Evolutionary conservation across 2,329 filamentous ascomycete species (phyloP).

Genomic region (Penicillium freii): DNA sequence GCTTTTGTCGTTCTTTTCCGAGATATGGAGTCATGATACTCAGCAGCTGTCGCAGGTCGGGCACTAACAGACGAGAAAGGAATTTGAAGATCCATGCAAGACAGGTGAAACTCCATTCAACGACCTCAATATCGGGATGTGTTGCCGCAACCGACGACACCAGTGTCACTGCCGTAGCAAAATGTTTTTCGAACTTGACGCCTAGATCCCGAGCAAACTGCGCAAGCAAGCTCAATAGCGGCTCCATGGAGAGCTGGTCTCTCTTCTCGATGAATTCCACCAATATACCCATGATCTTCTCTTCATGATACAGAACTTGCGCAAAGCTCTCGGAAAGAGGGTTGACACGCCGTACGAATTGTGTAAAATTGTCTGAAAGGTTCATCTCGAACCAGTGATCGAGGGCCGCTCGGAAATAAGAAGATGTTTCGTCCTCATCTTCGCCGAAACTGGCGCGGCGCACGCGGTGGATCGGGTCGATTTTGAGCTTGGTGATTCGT

Average conservation of each 20-base stretch:
- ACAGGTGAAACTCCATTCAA: slow-evolving; percentile 95
- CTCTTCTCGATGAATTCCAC: slow-evolving; percentile 72
- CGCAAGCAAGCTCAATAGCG: slow-evolving; percentile 80
- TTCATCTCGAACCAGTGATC: slow-evolving; percentile 92
- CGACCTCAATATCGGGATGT: slow-evolving; percentile 77
- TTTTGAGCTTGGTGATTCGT: slow-evolving; percentile 85
- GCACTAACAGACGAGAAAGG: slow-evolving; percentile 79
- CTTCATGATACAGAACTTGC: slow-evolving; percentile 87
- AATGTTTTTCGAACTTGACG: slow-evolving; percentile 82
- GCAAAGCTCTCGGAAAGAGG: slow-evolving; percentile 85
- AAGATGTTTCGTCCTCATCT: slow-evolving; percentile 72
- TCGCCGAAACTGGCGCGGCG: slow-evolving; percentile 77
- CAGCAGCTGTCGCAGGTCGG: slow-evolving; percentile 80
- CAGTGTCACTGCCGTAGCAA: slow-evolving; percentile 69
- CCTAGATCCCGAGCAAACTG: slow-evolving; percentile 95
- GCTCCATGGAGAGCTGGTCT: slow-evolving; percentile 78
- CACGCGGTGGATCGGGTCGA: slow-evolving; percentile 89
- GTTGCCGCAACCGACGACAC: slow-evolving; percentile 76
- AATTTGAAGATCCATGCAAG: slow-evolving; percentile 98
- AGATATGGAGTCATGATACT: slow-evolving; percentile 79
- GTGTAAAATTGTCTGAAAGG: slow-evolving; percentile 74
- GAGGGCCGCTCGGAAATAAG: slow-evolving; percentile 79
- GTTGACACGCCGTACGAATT: slow-evolving; percentile 71
- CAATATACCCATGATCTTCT: slow-evolving; percentile 76
- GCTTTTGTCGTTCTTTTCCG: slow-evolving; percentile 76